Base-by-base conservation (phyloP, 768 basidiomycete genomes). In the Leccinum barrowsii region DNA sequence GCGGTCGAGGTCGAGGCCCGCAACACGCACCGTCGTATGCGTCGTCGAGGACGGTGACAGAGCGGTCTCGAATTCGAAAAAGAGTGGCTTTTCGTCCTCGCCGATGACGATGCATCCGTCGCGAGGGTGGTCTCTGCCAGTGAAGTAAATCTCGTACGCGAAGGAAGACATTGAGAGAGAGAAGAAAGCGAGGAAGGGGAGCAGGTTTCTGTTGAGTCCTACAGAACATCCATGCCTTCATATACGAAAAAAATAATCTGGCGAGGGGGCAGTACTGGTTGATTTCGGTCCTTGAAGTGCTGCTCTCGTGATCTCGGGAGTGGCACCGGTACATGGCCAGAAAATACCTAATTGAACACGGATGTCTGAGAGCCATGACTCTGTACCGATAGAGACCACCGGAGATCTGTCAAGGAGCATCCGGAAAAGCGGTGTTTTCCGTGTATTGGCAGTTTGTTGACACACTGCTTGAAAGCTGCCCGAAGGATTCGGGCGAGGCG, bases 41-140 rank as follows among this genome's bases (percentile, higher is more conserved):
- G 60, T 63, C 49, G 60, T 63, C 64, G 34, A 54, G 61, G 54
- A 55, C 47, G 67, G 65, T 46, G 69, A 49, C 24, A 58, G 15
- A 37, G 77, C 74, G 11, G 88, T 90, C 68, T 85, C 82, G 71
- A 90, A 89, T 67, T 79, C 82, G 68, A 85, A 82, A 74, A 82
- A 86, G 64, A 87, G 72, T 1, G 81, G 81, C 62, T 76, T 79
- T 32, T 74, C 75, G 71, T 82, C 83, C 66, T 85, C 81, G 42
- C 87, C 86, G 63, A 89, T 88, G 74, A 89, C 73, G 58, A 84
- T 78, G 68, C 84, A 86, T 58, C 77, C 79, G 57, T 81, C 66
- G 55, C 87, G 82, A 48, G 87, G 86, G 74, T 90, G 81, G 70
- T 85, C 84, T 67, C 76, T 76, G 56, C 86, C 85, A 50, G 86